phyloP scores from a whole-genome alignment of 306 rosid genomes.

The Sindora glabra region DNA sequence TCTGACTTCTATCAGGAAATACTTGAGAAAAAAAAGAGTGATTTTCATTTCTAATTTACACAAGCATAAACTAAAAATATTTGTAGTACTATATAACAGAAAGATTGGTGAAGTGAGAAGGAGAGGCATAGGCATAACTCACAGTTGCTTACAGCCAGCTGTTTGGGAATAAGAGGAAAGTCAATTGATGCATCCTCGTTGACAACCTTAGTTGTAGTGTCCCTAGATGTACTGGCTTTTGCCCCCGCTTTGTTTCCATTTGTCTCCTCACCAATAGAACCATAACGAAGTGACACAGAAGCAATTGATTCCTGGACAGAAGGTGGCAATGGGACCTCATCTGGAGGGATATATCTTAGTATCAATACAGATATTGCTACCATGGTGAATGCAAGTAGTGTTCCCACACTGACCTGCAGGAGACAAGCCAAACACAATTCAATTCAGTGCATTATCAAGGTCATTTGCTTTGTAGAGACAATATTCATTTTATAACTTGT shows the following conservation, averaged over 20 bases:
- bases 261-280: conserved; percentile 16
- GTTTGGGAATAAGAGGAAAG: conserved; percentile 38
- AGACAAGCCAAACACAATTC: not conserved
- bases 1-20: not conserved
- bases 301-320: conserved; percentile 53
- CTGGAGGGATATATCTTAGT: conserved; percentile 87
- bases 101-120: too few species aligned
- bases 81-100: too few species aligned
- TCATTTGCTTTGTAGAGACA: not conserved
- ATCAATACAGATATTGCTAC: conserved; percentile 77
- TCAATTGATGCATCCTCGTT: conserved; percentile 35
- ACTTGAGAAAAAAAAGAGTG: not conserved
- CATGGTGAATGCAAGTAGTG: conserved; percentile 77
- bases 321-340: conserved; percentile 55
- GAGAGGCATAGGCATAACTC: conserved; percentile 24
- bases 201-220: conserved; percentile 29
- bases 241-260: conserved; percentile 20
- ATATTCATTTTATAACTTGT: not conserved
- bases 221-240: conserved; percentile 19
- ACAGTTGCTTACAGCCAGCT: conserved; percentile 44
- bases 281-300: conserved; percentile 17
- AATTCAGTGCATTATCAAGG: not conserved
- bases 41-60: too few species aligned
- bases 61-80: too few species aligned
- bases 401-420: conserved; percentile 85